Conservation (phyloP, 495 filamentous ascomycete genomes). For the Lasiosphaeriaceae sp. region DNA sequence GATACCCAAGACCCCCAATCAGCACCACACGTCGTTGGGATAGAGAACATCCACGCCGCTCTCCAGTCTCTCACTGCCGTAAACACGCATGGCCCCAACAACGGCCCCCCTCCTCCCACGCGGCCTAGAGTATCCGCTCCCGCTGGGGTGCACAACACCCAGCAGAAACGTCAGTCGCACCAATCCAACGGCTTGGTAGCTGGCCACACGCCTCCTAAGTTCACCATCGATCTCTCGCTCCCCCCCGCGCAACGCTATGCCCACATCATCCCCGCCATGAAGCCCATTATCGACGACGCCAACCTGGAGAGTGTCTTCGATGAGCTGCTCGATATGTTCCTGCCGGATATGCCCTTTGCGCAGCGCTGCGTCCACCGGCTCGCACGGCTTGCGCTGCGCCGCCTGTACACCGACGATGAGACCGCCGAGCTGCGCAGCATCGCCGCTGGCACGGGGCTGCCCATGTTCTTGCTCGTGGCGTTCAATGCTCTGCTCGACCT, state of each 20-base stretch:
- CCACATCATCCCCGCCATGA: conserved; percentile 10
- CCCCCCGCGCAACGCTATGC: conserved; percentile 55
- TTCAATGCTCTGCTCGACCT: conserved; percentile 61
- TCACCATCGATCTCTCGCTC: conserved; percentile 56
- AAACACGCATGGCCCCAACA: no score
- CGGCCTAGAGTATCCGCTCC: background rate
- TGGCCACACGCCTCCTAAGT: conserved; percentile 18
- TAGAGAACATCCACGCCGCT: background rate
- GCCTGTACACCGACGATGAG: conserved; percentile 53
- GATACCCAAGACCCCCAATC: background rate
- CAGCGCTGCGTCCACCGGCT: conserved; percentile 7
- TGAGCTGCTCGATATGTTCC: conserved; percentile 25
- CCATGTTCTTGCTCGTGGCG: conserved; percentile 56
- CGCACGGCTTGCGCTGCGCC: conserved; percentile 38
- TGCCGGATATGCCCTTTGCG: background rate
- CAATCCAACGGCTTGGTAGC: background rate
- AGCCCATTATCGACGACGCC: background rate
- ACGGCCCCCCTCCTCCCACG: no score
- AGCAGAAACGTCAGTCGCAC: no score
- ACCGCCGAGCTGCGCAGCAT: conserved; percentile 60
- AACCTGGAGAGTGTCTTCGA: conserved; percentile 9
- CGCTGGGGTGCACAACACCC: background rate
- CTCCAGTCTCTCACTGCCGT: background rate
- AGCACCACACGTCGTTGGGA: background rate
- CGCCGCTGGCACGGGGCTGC: conserved; percentile 45